These are phyloP conservation scores for Xerocomellus dryophilus DNA, from an alignment of 768 basidiomycete genomes.

Conservation along the genomic window DNA sequence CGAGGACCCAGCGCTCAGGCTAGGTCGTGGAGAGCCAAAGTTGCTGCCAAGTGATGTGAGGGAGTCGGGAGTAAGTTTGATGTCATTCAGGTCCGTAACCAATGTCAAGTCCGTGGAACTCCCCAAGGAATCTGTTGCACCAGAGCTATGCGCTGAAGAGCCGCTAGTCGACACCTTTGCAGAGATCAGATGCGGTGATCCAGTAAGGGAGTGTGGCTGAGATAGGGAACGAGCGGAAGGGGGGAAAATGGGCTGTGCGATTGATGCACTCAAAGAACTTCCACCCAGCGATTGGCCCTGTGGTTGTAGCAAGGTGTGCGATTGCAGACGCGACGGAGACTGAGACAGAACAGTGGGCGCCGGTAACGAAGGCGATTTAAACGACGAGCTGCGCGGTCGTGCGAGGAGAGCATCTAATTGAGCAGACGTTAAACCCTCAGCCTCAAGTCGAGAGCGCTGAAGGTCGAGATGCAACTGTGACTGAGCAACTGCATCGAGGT, in stretches of 20 bases:
- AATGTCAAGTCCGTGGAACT: constrained; percentile 21
- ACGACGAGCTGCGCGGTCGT: constrained; percentile 23
- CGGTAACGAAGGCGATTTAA: constrained; percentile 25
- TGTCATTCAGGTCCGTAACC: constrained; percentile 25
- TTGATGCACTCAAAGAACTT: constrained; percentile 15
- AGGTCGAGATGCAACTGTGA: constrained; percentile 25
- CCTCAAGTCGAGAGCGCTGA: constrained; percentile 28
- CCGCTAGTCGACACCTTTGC: constrained; percentile 22
- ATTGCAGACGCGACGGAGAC: constrained; percentile 21
- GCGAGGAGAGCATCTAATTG: constrained; percentile 30
- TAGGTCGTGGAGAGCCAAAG: constrained; percentile 28
- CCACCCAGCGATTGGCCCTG: constrained; percentile 17
- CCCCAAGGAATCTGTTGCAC: constrained; percentile 9
- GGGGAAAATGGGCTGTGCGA: constrained; percentile 22
- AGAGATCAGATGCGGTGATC: constrained; percentile 27
- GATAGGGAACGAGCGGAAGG: constrained; percentile 24
- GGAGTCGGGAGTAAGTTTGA: constrained; percentile 25
- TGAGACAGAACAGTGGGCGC: constrained; percentile 16
- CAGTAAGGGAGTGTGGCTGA: constrained; percentile 28
- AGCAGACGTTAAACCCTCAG: constrained; percentile 23
- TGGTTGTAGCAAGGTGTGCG: constrained; percentile 16
- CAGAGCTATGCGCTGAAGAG: constrained; percentile 20
- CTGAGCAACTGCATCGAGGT: constrained; percentile 23
- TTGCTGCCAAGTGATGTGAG: constrained; percentile 24
- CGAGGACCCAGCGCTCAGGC: constrained; percentile 28